A percentile compares a stretch with the other conserved stretches of the same genome.
Evolutionary conservation across 345 rosid genomes (phyloP).

Genomic region (Erodium maritimum): DNA sequence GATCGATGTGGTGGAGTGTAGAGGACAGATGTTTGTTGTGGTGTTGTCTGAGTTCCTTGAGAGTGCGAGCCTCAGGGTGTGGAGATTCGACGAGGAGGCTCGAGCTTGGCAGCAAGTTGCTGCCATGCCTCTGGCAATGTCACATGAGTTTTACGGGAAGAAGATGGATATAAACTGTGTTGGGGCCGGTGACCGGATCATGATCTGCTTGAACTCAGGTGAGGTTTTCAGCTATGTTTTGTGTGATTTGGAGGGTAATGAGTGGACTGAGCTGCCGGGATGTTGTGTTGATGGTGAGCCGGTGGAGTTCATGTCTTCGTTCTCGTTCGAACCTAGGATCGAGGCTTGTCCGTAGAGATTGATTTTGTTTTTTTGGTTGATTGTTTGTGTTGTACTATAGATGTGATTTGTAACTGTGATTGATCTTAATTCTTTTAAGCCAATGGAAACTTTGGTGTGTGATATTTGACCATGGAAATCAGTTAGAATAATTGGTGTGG

Average conservation of each 20-base stretch:
- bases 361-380: background rate
- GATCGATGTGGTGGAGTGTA: conserved; percentile 63
- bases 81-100: conserved; percentile 44
- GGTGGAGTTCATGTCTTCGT: conserved; percentile 65
- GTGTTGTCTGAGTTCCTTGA: conserved; percentile 67
- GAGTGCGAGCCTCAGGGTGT: conserved; percentile 69
- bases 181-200: conserved; percentile 49
- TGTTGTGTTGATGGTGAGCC: conserved; percentile 43
- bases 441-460: background rate
- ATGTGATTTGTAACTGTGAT: background rate
- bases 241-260: conserved; percentile 32
- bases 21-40: conserved; percentile 56
- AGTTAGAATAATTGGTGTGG: too few species aligned
- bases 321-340: conserved; percentile 75
- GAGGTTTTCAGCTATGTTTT: conserved; percentile 44
- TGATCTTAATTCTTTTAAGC: background rate
- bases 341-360: conserved; percentile 42
- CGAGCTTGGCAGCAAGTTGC: conserved; percentile 48
- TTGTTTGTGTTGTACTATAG: background rate
- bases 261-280: conserved; percentile 56
- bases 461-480: too few species aligned
- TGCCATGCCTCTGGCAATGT: conserved; percentile 76
- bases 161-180: conserved; percentile 77
- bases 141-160: conserved; percentile 64
- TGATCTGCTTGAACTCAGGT: conserved; percentile 56